These are phyloP conservation scores for Arthrobotrys pseudoclavata DNA, from an alignment of 2,329 filamentous ascomycete species.

Conservation along the genomic window DNA sequence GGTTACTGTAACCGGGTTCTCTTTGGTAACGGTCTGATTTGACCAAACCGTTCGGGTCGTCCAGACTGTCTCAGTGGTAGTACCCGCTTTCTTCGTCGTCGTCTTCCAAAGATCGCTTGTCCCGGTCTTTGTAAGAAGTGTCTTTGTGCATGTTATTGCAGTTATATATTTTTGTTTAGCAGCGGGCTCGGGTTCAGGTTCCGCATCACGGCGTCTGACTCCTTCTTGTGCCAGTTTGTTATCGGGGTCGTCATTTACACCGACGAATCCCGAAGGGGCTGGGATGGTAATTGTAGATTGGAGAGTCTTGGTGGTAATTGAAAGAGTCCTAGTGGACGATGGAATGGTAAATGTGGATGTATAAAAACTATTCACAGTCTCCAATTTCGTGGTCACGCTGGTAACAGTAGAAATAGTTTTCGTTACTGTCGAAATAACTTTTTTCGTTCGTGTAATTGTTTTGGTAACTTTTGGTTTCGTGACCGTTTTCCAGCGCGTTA, in stretches of 20 bases:
- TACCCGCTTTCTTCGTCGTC: conserved; percentile 24
- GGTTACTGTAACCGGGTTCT: background rate
- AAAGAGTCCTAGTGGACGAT: background rate
- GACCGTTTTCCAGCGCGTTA: conserved; percentile 34
- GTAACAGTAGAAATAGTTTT: conserved; percentile 17
- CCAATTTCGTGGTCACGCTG: background rate
- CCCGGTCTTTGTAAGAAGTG: conserved; percentile 20
- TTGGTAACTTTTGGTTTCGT: conserved; percentile 24
- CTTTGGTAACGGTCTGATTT: conserved; percentile 9
- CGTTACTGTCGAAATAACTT: background rate
- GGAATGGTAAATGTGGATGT: background rate
- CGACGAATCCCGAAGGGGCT: conserved; percentile 28
- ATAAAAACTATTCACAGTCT: background rate
- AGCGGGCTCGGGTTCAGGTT: conserved; percentile 3
- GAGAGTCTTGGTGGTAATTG: background rate
- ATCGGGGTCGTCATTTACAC: conserved; percentile 27
- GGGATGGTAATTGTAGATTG: conserved; percentile 14
- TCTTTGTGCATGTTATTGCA: conserved; percentile 32
- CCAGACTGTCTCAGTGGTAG: conserved; percentile 3
- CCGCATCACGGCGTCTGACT: conserved; percentile 14
- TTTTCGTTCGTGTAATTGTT: conserved; percentile 16
- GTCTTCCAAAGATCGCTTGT: conserved; percentile 40
- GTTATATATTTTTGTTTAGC: background rate
- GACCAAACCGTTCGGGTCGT: background rate
- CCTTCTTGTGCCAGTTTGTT: conserved; percentile 1